Conservation (phyloP, 371 early-diverging fungal genomes). For the Mortierella sp. region DNA sequence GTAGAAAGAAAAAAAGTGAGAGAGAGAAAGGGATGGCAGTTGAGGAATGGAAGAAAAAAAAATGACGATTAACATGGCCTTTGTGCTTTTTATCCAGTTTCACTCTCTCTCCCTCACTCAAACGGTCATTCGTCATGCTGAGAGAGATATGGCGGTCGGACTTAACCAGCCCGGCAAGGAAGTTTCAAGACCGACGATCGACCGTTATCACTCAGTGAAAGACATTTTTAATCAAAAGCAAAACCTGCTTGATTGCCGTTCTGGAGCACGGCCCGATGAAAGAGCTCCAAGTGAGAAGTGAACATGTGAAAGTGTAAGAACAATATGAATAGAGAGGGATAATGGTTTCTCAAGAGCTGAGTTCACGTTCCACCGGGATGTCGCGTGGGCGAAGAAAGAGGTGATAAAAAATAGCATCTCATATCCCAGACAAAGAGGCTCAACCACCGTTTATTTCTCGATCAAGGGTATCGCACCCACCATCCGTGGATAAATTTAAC, state of each 20-base stretch:
- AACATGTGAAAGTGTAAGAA: slow-evolving; percentile 4
- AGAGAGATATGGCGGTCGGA: slow-evolving; percentile 1
- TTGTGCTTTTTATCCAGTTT: background rate
- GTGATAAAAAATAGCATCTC: background rate
- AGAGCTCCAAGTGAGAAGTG: too few species aligned
- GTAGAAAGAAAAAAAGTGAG: background rate
- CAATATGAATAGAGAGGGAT: background rate
- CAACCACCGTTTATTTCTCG: background rate
- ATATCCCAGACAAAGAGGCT: background rate
- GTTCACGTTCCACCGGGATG: background rate
- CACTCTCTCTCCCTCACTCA: background rate
- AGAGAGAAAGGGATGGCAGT: background rate
- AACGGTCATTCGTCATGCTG: background rate
- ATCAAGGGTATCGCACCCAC: background rate
- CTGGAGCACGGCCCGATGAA: background rate
- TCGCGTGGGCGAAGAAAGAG: background rate
- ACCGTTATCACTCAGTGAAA: background rate
- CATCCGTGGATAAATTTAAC: background rate
- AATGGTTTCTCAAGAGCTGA: background rate
- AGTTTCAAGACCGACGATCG: background rate
- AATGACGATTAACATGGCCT: background rate
- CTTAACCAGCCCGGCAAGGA: background rate
- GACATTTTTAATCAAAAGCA: background rate
- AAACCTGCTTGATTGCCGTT: slow-evolving; percentile 3
- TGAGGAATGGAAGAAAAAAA: background rate